Evolutionary conservation across 331 rosid species (phyloP).

Genomic region (Rhamnella rubrinervis): DNA sequence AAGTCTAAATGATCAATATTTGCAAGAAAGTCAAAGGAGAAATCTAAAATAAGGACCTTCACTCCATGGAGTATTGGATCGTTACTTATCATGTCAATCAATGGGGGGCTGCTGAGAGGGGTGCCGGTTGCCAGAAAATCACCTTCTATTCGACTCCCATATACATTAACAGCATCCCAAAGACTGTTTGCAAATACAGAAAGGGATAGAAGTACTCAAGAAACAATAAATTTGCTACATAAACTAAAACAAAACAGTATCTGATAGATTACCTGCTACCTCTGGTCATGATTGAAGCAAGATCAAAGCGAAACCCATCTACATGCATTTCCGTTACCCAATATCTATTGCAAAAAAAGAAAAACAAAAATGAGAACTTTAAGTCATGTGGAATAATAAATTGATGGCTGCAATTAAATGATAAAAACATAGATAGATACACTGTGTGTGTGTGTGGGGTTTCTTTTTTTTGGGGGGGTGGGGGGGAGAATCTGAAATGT

Average conservation of each 20-base stretch:
- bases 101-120: conserved; percentile 82
- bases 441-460: no score
- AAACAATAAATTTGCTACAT: conserved; percentile 17
- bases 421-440: not conserved
- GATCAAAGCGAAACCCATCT: conserved; percentile 99
- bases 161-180: conserved; percentile 74
- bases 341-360: conserved; percentile 53
- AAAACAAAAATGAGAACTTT: conserved; percentile 24
- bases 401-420: conserved; percentile 11
- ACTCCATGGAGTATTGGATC: conserved; percentile 85
- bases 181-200: conserved; percentile 56
- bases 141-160: conserved; percentile 67
- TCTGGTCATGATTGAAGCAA: conserved; percentile 96
- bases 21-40: conserved; percentile 7
- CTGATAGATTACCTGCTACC: conserved; percentile 70
- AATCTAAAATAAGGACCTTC: conserved; percentile 57
- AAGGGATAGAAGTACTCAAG: conserved; percentile 29
- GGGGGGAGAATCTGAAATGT: no score
- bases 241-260: conserved; percentile 18
- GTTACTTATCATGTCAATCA: conserved; percentile 83
- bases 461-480: no score
- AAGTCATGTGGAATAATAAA: conserved; percentile 20
- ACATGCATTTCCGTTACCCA: conserved; percentile 97
- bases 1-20: conserved; percentile 9
- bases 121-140: conserved; percentile 74